phyloP scores from a whole-genome alignment of 2,329 filamentous ascomycete genomes.

The Fusarium sp. region DNA sequence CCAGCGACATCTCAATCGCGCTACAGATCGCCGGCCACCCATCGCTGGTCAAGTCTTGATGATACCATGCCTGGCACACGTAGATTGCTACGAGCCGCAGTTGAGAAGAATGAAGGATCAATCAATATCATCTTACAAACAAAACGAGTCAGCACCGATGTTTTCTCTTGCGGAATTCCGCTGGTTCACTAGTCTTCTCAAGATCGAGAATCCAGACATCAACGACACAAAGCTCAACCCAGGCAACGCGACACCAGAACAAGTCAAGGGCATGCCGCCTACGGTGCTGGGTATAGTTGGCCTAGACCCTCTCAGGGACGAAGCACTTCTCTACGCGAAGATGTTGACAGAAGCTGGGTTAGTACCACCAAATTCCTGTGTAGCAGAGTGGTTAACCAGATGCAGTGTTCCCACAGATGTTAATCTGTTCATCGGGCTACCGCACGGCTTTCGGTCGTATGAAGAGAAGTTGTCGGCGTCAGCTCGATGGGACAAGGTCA shows the following conservation, averaged over 20 bases:
- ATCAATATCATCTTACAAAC: slow-evolving; percentile 7
- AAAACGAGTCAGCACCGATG: slow-evolving; percentile 3
- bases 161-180: slow-evolving; percentile 1
- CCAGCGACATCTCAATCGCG: not conserved
- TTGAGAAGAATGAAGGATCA: not conserved
- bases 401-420: not conserved
- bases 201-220: not conserved
- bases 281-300: slow-evolving; percentile 3
- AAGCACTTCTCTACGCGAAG: slow-evolving; percentile 2
- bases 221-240: slow-evolving; percentile 11
- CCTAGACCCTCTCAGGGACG: not conserved
- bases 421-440: not conserved
- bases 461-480: slow-evolving; percentile 7
- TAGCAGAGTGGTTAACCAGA: fast-evolving
- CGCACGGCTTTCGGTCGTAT: slow-evolving; percentile 7
- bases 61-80: slow-evolving; percentile 13
- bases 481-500: slow-evolving; percentile 1
- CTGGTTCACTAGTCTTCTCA: slow-evolving; percentile 1
- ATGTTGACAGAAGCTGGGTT: slow-evolving; percentile 10
- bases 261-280: slow-evolving; percentile 3
- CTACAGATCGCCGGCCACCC: not conserved
- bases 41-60: slow-evolving; percentile 8
- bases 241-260: not conserved
- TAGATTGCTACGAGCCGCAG: slow-evolving; percentile 13
- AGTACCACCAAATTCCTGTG: not conserved